phyloP scores from a whole-genome alignment of 441 rosid genomes.

The Aquilaria agallochum region DNA sequence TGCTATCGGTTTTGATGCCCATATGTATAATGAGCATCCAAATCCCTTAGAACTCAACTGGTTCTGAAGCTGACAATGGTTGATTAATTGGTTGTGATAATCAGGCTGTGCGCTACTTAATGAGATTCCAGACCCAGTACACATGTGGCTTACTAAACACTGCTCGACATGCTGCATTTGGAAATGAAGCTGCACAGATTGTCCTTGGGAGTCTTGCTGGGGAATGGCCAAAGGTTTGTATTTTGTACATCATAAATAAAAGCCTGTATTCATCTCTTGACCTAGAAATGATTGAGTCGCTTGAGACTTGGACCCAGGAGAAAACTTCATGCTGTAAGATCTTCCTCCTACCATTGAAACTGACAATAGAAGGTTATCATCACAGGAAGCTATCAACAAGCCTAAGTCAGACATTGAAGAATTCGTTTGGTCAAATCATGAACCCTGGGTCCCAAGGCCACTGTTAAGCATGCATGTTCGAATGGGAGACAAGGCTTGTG shows the following conservation, averaged over 20 bases:
- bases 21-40: too few relatives aligned
- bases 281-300: neutral
- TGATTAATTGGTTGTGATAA: neutral
- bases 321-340: neutral
- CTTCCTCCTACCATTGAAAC: neutral
- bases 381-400: slow-evolving; percentile 28
- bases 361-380: neutral
- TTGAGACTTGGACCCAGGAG: neutral
- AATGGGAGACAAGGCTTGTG: slow-evolving; percentile 97
- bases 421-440: slow-evolving; percentile 77
- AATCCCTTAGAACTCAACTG: too few relatives aligned
- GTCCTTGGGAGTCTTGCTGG: slow-evolving; percentile 38
- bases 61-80: too few relatives aligned
- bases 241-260: neutral
- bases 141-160: slow-evolving; percentile 67
- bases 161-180: slow-evolving; percentile 81
- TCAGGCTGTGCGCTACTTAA: slow-evolving; percentile 78
- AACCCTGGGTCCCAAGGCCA: slow-evolving; percentile 89
- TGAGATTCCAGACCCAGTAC: slow-evolving; percentile 82
- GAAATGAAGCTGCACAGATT: slow-evolving; percentile 71
- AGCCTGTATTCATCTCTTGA: neutral
- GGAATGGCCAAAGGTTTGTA: slow-evolving; percentile 58
- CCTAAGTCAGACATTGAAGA: slow-evolving; percentile 54
- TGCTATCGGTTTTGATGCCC: too few relatives aligned
- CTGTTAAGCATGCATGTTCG: slow-evolving; percentile 90